Conservation (phyloP, 768 basidiomycete genomes). For the Podaxis pistillaris region DNA sequence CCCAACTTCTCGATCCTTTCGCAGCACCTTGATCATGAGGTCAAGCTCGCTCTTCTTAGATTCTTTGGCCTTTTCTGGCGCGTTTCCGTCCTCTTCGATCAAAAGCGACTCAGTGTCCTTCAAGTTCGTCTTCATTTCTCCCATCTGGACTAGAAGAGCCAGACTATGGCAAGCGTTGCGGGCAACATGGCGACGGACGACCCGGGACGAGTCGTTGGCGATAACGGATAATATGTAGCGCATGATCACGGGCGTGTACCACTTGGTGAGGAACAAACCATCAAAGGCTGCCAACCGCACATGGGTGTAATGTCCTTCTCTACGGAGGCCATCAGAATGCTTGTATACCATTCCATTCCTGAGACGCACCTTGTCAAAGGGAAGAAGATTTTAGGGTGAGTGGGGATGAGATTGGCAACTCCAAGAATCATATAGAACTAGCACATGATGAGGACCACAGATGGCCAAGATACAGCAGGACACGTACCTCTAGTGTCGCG, state of each 20-base stretch:
- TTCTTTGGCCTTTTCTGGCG: slow-evolving; percentile 68
- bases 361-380: slow-evolving; percentile 77
- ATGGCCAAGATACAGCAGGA: background rate
- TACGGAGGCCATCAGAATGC: slow-evolving; percentile 28
- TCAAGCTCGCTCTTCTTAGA: slow-evolving; percentile 83
- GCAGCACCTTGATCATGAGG: slow-evolving; percentile 78
- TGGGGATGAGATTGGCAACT: slow-evolving; percentile 74
- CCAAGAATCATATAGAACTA: slow-evolving; percentile 82
- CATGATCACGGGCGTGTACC: slow-evolving; percentile 84
- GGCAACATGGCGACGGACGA: slow-evolving; percentile 85
- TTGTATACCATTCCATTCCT: background rate
- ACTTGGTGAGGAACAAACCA: slow-evolving; percentile 84
- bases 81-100: slow-evolving; percentile 83
- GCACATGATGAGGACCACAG: slow-evolving; percentile 5
- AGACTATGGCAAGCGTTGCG: slow-evolving; percentile 84
- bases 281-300: slow-evolving; percentile 95
- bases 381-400: slow-evolving; percentile 77
- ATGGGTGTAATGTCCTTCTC: slow-evolving; percentile 92
- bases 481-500: slow-evolving; percentile 81
- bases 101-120: slow-evolving; percentile 78
- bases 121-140: slow-evolving; percentile 76
- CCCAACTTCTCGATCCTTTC: slow-evolving; percentile 85
- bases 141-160: slow-evolving; percentile 82
- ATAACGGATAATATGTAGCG: slow-evolving; percentile 86
- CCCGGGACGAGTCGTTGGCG: slow-evolving; percentile 79